Conservation (phyloP, 495 filamentous ascomycete species). For the Parachaetomium inaequale region DNA sequence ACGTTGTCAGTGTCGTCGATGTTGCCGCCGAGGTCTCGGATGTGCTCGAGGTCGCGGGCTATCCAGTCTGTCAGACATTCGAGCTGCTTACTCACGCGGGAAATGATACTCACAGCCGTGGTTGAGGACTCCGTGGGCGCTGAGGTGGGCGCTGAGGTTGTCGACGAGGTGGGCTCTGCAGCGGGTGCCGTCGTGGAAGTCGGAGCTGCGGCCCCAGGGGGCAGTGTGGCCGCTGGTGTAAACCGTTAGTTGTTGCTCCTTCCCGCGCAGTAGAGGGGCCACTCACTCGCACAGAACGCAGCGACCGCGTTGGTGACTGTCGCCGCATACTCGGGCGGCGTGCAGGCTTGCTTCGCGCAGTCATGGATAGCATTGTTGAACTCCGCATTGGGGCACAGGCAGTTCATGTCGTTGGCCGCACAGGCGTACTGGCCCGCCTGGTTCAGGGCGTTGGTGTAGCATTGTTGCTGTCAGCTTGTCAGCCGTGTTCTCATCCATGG, state of each 20-base stretch:
- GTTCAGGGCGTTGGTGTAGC: conserved; percentile 17
- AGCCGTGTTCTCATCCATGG: conserved; percentile 6
- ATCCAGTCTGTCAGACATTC: not conserved
- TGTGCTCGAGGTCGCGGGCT: not conserved
- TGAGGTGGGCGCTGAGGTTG: conserved; percentile 3
- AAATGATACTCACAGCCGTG: not conserved
- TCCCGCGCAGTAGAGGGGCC: not conserved
- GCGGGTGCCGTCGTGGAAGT: not conserved
- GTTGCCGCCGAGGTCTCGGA: not conserved
- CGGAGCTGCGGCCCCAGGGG: not conserved
- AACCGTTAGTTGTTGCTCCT: conserved; percentile 3
- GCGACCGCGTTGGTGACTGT: conserved; percentile 18
- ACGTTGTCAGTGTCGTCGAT: not conserved
- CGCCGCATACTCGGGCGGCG: conserved; percentile 15
- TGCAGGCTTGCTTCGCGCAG: conserved; percentile 25
- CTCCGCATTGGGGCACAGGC: conserved; percentile 29
- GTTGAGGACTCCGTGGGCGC: not conserved
- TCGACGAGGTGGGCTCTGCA: conserved; percentile 14
- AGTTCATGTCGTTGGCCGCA: conserved; percentile 20
- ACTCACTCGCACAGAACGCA: conserved; percentile 39
- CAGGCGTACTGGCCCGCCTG: conserved; percentile 20
- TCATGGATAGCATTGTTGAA: conserved; percentile 20
- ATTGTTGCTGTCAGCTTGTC: conserved; percentile 25
- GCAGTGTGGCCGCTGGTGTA: conserved; percentile 20
- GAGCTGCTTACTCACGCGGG: too few species aligned